These are phyloP conservation scores for Debaryomyces nepalensis DNA, from an alignment of 1,139 yeast genomes.

Conservation along the genomic window DNA sequence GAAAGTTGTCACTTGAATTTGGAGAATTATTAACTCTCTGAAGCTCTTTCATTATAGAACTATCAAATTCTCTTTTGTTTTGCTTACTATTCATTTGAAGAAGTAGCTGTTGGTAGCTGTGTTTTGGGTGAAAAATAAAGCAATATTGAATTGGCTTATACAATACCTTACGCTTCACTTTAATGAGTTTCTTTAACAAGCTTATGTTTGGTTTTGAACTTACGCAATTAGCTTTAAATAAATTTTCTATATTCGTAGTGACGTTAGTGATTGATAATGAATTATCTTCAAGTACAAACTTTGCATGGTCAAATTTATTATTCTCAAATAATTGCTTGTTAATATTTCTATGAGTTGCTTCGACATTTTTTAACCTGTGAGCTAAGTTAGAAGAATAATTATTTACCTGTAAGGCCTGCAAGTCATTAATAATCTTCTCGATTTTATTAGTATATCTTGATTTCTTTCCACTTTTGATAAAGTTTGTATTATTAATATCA, in stretches of 20 bases:
- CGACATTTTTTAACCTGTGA: conserved; percentile 14
- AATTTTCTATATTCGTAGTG: conserved; percentile 2
- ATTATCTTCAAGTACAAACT: conserved; percentile 17
- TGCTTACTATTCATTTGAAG: conserved; percentile 13
- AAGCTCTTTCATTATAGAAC: conserved; percentile 3
- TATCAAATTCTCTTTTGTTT: conserved; percentile 10
- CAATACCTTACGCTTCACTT: conserved; percentile 25
- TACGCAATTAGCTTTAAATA: background rate
- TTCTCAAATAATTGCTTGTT: conserved; percentile 4
- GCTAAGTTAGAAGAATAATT: conserved; percentile 14
- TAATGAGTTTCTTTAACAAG: conserved; percentile 21
- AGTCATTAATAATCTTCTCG: conserved; percentile 18
- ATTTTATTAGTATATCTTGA: conserved; percentile 18
- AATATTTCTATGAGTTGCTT: conserved; percentile 12
- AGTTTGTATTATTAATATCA: conserved; percentile 11
- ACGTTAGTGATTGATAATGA: conserved; percentile 13
- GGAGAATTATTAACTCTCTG: conserved; percentile 3
- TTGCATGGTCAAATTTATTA: conserved; percentile 17
- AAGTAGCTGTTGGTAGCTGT: conserved; percentile 20
- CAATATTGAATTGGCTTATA: conserved; percentile 38
- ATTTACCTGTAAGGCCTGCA: conserved; percentile 22
- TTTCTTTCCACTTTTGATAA: conserved; percentile 14
- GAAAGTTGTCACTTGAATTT: conserved; percentile 8
- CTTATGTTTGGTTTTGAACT: conserved; percentile 9
- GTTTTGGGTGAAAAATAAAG: conserved; percentile 25